Conservation (phyloP, 1,139 yeast genomes). For the Geotrichum phurueaensis region DNA sequence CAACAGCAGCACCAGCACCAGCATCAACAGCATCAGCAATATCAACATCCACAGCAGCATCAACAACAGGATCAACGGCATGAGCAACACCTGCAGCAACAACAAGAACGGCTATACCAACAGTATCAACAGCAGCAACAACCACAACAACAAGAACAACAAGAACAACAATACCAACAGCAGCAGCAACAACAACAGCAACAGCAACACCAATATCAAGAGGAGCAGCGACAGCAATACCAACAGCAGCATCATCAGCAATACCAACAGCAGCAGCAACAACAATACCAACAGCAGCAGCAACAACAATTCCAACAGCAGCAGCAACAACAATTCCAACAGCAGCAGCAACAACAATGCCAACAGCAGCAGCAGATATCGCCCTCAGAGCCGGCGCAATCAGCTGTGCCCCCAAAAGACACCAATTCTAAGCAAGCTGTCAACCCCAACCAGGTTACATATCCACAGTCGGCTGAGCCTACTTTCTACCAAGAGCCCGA, state of each 20-base stretch:
- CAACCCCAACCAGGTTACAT: neutral
- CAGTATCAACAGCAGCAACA: neutral
- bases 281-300: neutral
- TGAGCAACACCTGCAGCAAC: neutral
- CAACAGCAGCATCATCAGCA: neutral
- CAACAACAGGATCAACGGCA: neutral
- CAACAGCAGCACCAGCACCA: neutral
- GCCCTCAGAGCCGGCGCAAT: neutral
- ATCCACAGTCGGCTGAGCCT: neutral
- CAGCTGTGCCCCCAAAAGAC: neutral
- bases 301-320: neutral
- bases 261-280: neutral
- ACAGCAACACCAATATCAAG: neutral
- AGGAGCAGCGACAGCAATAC: neutral
- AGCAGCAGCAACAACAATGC: neutral
- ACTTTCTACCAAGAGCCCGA: neutral
- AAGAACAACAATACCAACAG: neutral
- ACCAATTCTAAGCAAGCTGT: neutral
- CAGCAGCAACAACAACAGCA: neutral
- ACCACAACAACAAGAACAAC: neutral
- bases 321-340: neutral
- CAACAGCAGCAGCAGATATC: neutral
- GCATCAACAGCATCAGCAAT: neutral
- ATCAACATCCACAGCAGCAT: neutral
- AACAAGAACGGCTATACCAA: neutral